Conservation (phyloP, 805 yeast genomes). For the Groenewaldozyma tartarivorans region DNA sequence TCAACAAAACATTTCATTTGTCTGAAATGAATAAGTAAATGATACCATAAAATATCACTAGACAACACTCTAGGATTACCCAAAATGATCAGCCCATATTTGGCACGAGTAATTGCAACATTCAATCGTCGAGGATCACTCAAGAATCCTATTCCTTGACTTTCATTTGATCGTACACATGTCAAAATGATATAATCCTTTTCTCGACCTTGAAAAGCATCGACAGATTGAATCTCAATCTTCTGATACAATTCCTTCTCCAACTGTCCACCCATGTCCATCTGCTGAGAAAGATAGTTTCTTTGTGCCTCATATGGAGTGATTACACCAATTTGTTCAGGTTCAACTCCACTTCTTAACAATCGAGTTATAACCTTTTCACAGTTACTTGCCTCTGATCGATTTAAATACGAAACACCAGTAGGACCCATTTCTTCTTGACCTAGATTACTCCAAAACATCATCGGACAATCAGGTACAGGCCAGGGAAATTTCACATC, state of each 20-base stretch:
- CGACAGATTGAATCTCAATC: conserved; percentile 90
- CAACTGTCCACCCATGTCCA: conserved; percentile 62
- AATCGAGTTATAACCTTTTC: conserved; percentile 67
- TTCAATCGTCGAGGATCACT: conserved; percentile 79
- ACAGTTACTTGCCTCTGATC: conserved; percentile 84
- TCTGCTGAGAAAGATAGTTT: conserved; percentile 67
- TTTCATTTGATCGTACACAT: conserved; percentile 73
- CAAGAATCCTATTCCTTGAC: conserved; percentile 70
- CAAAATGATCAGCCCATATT: conserved; percentile 65
- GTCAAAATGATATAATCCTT: conserved; percentile 72
- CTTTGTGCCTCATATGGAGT: conserved; percentile 95
- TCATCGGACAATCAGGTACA: conserved; percentile 73
- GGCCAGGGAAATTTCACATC: conserved; percentile 86
- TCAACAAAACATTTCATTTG: conserved; percentile 84
- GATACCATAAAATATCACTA: conserved; percentile 68
- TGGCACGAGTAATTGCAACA: conserved; percentile 85
- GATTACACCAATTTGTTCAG: conserved; percentile 80
- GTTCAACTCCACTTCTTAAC: conserved; percentile 67
- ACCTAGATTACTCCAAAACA: conserved; percentile 89
- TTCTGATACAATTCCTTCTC: conserved; percentile 55
- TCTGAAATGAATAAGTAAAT: conserved; percentile 64
- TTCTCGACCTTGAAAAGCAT: conserved; percentile 89
- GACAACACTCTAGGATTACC: conserved; percentile 80
- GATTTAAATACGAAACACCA: conserved; percentile 74
- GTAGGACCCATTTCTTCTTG: conserved; percentile 77